Evolutionary conservation across 768 basidiomycete genomes (phyloP).

Genomic region (Boletus reticuloceps): DNA sequence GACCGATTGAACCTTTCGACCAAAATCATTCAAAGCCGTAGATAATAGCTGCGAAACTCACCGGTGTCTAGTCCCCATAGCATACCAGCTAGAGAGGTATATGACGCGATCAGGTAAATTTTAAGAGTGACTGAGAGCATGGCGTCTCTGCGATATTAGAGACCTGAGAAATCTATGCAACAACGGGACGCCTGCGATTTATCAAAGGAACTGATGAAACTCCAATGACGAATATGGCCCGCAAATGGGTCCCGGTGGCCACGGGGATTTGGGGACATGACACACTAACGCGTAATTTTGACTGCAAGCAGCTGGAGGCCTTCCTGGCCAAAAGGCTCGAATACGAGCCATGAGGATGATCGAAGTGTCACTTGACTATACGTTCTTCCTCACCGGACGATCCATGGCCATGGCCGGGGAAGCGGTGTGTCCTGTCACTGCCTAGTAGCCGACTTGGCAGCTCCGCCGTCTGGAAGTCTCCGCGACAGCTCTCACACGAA

Average conservation of each 20-base stretch:
- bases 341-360: not conserved
- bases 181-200: not conserved
- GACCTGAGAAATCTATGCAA: not conserved
- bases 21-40: not conserved
- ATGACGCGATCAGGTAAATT: constrained; percentile 26
- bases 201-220: no score
- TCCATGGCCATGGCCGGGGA: no score
- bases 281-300: not conserved
- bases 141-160: not conserved
- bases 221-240: not conserved
- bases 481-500: not conserved
- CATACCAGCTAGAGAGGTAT: constrained; percentile 28
- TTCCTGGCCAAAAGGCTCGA: no score
- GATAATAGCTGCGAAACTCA: not conserved
- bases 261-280: not conserved
- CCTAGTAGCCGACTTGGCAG: no score
- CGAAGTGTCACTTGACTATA: no score
- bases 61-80: constrained; percentile 34
- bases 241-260: not conserved
- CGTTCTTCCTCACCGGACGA: no score
- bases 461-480: no score
- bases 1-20: constrained; percentile 36
- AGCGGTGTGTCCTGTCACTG: no score
- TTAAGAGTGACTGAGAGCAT: constrained; percentile 17
- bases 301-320: not conserved